Evolutionary conservation across 768 basidiomycete genomes (phyloP).

Genomic region (Termitomyces sp.): DNA sequence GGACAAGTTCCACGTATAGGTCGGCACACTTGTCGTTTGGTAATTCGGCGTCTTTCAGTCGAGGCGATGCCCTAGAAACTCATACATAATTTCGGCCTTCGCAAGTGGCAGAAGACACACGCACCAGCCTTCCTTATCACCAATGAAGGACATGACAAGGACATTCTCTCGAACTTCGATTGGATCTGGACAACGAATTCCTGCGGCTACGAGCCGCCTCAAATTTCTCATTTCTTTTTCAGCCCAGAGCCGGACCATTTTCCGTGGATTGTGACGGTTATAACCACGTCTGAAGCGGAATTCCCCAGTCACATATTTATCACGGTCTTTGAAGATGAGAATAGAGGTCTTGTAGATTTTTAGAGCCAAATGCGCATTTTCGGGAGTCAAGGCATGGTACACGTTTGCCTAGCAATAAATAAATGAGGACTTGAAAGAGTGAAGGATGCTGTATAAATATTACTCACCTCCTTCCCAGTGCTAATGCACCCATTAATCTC

Average conservation of each 20-base stretch:
- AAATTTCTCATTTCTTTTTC: slow-evolving; percentile 99
- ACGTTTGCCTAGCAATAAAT: slow-evolving; percentile 76
- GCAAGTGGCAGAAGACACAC: slow-evolving; percentile 20
- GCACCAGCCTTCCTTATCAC: slow-evolving; percentile 78
- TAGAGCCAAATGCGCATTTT: slow-evolving; percentile 70
- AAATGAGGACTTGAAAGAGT: not conserved
- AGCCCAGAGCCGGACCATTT: slow-evolving; percentile 99
- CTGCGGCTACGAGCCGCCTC: slow-evolving; percentile 77
- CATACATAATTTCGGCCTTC: not conserved
- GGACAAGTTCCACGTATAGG: slow-evolving; percentile 78
- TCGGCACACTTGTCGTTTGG: slow-evolving; percentile 42
- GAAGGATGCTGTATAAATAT: not conserved
- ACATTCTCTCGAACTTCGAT: slow-evolving; percentile 96
- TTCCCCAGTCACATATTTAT: slow-evolving; percentile 94
- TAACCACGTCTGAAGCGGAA: slow-evolving; percentile 92
- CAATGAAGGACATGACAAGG: slow-evolving; percentile 92
- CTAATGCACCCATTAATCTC: slow-evolving; percentile 96
- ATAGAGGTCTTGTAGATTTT: slow-evolving; percentile 99
- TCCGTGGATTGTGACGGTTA: slow-evolving; percentile 87
- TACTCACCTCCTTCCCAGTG: slow-evolving; percentile 92
- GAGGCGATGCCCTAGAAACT: slow-evolving; percentile 76
- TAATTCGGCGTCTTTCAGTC: slow-evolving; percentile 82
- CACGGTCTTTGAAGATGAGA: slow-evolving; percentile 95
- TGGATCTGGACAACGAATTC: slow-evolving; percentile 83
- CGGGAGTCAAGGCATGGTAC: slow-evolving; percentile 76